Evolutionary conservation across 495 filamentous ascomycete species (phyloP), one percentile per base, ranked within the genome.

Genomic region (Xylaria castorea): DNA sequence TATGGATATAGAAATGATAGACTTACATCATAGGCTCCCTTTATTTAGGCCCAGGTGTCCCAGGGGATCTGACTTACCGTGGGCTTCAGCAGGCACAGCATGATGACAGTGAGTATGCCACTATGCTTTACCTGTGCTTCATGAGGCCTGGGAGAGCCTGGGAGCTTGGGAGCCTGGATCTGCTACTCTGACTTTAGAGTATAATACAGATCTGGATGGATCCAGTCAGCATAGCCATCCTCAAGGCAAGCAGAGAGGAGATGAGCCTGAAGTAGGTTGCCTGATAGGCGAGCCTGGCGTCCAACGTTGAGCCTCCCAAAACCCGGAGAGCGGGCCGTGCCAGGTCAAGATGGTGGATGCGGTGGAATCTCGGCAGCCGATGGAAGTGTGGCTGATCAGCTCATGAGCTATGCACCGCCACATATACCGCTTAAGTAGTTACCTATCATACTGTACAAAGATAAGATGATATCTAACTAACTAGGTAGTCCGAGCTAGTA

Each of bases 291-390:
- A 68, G 66, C 48, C 42, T 50, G 50, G 50, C 22, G 66, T 57
- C 20, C 48, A 5, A 40, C 34, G 46, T 30, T 55, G 32, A 67
- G 40, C 42, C 36, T 51, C 30, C 32, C 50, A 57, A 57, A 68
- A 42, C 50, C 48, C 30, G 34, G 50, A 30, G 32, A 68, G 66
- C 66, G 66, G 66, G 50, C 66, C 66, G 66, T 30, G 50, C 66
- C 66, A 68, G 38, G 38, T 42, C 50, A 68, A 34, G 40, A 16
- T 48, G 42, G 25, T 48, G 42, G 25, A 66, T 66, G 42, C 7
- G 22, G 38, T 64, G 61, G 61, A 46, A 65, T 65, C 62, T 65
- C 42, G 62, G 62, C 36, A 63, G 25, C 62, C 40, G 40, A 48
- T 68, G 5, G 34, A 30, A 14, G 5, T 57, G 66, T 68, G 66